Evolutionary conservation across 139 green algal genomes (phyloP).

Genomic region (Chlorella sp.): DNA sequence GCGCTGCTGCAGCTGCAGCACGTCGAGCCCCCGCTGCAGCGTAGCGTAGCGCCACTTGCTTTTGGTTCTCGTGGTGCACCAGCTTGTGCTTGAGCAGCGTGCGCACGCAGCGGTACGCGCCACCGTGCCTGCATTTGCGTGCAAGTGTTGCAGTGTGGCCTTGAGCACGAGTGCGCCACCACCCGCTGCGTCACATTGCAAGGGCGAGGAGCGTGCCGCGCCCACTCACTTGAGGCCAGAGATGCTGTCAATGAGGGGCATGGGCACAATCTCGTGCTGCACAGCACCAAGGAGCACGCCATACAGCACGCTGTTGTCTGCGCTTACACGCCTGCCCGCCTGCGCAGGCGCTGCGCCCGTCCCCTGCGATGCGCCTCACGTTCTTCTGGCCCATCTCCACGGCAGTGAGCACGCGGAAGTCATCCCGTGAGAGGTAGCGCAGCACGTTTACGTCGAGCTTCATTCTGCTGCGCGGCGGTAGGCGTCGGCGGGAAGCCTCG

Average conservation of each 20-base stretch:
- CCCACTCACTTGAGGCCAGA: constrained; percentile 83
- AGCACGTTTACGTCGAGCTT: constrained; percentile 97
- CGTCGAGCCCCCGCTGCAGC: too few relatives aligned
- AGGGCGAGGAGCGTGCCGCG: too few relatives aligned
- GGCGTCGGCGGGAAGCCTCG: background rate
- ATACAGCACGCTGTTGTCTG: too few relatives aligned
- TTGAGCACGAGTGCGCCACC: too few relatives aligned
- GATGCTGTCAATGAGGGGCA: constrained; percentile 85
- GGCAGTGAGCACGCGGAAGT: constrained; percentile 90
- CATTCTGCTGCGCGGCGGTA: constrained; percentile 67
- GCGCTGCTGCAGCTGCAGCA: too few relatives aligned
- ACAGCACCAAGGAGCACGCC: too few relatives aligned
- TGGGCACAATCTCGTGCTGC: constrained; percentile 94
- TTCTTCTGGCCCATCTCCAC: constrained; percentile 99
- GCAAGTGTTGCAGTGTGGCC: too few relatives aligned
- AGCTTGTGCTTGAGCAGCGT: constrained; percentile 92
- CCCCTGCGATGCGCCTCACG: constrained; percentile 33
- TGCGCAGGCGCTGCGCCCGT: background rate
- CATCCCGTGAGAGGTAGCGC: constrained; percentile 90
- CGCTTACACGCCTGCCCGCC: too few relatives aligned
- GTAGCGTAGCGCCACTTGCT: too few relatives aligned
- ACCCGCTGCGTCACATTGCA: too few relatives aligned
- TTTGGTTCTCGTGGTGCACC: constrained; percentile 91
- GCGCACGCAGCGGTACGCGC: constrained; percentile 71
- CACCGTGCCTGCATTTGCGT: constrained; percentile 72